Evolutionary conservation across 257 asterid genomes (phyloP).

Genomic region (Mitragyna speciosa): DNA sequence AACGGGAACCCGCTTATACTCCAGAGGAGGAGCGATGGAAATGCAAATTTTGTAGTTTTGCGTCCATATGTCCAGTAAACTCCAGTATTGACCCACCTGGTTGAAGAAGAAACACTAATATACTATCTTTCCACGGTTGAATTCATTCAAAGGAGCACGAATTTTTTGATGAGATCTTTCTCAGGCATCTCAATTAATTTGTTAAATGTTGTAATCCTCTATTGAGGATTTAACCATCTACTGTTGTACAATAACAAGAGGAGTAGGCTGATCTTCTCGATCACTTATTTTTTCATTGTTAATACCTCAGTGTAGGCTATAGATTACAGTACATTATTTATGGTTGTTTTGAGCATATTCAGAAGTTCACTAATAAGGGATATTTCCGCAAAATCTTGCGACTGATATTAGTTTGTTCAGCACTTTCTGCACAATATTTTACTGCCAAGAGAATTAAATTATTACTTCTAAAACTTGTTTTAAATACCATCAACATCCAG

Average conservation of each 20-base stretch:
- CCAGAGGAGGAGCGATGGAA: conserved; percentile 84
- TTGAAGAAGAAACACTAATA: conserved; percentile 12
- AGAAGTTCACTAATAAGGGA: not conserved
- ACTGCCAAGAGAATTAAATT: no score
- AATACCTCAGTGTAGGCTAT: not conserved
- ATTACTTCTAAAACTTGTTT: no score
- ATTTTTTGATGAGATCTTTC: not conserved
- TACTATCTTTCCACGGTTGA: not conserved
- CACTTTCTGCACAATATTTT: no score
- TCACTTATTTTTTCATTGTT: not conserved
- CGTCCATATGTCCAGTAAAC: conserved; percentile 58
- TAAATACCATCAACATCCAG: no score
- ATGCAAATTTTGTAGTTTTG: conserved; percentile 67
- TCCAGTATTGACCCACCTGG: no score
- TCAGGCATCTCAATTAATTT: not conserved
- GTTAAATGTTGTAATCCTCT: not conserved
- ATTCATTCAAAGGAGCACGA: not conserved
- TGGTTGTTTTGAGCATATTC: no score
- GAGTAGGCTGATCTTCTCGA: not conserved
- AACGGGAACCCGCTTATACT: conserved; percentile 63
- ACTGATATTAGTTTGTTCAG: no score
- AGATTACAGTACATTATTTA: not conserved
- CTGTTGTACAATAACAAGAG: not conserved
- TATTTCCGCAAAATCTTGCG: no score
- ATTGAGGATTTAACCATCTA: not conserved